Percentiles rank a stretch among this genome's conserved stretches.
Evolutionary conservation across 345 rosid genomes (phyloP).

Genomic region (Populus ilicifolia): DNA sequence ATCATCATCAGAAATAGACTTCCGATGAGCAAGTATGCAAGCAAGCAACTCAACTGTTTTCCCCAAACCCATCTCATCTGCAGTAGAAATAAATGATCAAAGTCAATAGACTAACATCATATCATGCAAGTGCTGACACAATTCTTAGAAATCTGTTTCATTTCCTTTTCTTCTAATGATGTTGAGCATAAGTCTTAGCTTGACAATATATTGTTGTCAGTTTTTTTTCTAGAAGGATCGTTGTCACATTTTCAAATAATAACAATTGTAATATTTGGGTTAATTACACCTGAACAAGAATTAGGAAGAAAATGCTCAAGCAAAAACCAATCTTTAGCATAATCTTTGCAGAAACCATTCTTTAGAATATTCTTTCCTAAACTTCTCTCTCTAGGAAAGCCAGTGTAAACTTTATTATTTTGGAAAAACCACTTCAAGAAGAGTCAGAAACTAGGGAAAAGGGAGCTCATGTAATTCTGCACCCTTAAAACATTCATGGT

Average conservation of each 20-base stretch:
- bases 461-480: neutral
- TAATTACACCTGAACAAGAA: neutral
- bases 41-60: constrained; percentile 97
- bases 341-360: neutral
- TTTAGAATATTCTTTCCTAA: neutral
- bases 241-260: too few relatives aligned
- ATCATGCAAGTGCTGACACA: neutral
- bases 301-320: neutral
- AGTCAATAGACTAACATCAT: neutral
- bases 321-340: neutral
- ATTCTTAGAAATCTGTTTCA: neutral
- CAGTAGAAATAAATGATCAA: constrained; percentile 25
- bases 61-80: constrained; percentile 99
- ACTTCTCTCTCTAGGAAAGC: neutral
- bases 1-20: constrained; percentile 42
- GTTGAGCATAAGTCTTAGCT: too few relatives aligned
- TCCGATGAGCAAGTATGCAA: constrained; percentile 70
- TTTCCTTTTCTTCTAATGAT: neutral
- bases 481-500: neutral
- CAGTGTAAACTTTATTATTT: neutral
- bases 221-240: too few relatives aligned
- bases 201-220: too few relatives aligned
- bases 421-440: neutral
- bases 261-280: too few relatives aligned
- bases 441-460: neutral